Conservation (phyloP, 2,329 filamentous ascomycete genomes). For the Sarocladium brachiariae region DNA sequence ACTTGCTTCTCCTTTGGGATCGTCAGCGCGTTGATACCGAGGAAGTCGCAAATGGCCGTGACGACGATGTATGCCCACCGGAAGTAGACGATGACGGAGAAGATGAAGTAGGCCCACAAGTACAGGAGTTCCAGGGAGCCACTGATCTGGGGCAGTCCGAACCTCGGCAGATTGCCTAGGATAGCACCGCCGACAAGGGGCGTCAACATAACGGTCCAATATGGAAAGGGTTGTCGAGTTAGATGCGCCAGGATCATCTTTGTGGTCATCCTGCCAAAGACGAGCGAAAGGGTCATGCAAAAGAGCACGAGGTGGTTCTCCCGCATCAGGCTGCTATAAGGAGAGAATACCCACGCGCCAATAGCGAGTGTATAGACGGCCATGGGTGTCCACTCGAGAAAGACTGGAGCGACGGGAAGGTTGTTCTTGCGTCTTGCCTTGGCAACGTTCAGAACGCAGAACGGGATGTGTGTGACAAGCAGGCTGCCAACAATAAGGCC, state of each 20-base stretch:
- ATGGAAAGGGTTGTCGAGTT: constrained; percentile 88
- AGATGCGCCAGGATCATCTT: constrained; percentile 98
- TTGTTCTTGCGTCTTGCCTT: constrained; percentile 64
- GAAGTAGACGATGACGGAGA: constrained; percentile 80
- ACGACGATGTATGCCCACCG: constrained; percentile 90
- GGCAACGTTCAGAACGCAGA: constrained; percentile 82
- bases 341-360: constrained; percentile 81
- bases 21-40: constrained; percentile 92
- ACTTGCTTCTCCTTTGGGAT: constrained; percentile 61
- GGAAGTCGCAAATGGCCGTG: constrained; percentile 80
- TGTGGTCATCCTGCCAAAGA: constrained; percentile 96
- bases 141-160: constrained; percentile 64
- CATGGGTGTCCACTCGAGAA: constrained; percentile 93
- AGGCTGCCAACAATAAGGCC: constrained; percentile 60
- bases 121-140: constrained; percentile 68
- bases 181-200: constrained; percentile 82
- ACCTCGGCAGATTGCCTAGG: constrained; percentile 71
- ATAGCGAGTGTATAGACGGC: constrained; percentile 69
- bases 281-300: constrained; percentile 90
- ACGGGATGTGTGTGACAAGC: constrained; percentile 71
- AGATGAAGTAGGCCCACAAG: constrained; percentile 75
- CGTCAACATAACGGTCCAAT: constrained; percentile 87
- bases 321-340: constrained; percentile 70
- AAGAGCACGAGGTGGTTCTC: constrained; percentile 89
- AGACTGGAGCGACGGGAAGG: constrained; percentile 71